Evolutionary conservation across 192 early-diverging fungal species (phyloP).

Genomic region (Irineochytrium annulatum): DNA sequence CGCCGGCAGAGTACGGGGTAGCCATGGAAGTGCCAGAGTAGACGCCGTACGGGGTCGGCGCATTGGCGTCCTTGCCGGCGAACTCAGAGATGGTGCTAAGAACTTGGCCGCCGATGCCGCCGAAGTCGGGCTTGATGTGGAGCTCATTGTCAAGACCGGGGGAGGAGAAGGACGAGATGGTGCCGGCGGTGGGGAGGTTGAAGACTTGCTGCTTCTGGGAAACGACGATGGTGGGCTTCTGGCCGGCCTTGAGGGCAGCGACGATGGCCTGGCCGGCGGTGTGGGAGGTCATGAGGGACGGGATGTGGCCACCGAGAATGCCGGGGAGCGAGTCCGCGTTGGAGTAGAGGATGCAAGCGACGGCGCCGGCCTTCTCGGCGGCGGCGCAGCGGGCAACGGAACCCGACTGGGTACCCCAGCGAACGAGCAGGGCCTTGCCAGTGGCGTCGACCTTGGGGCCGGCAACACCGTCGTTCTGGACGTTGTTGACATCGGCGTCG

Average conservation of each 20-base stretch:
- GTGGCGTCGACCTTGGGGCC: not conserved
- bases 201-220: not conserved
- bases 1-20: slow-evolving; percentile 67
- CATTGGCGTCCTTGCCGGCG: not conserved
- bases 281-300: not conserved
- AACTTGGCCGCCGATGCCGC: slow-evolving; percentile 32
- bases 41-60: slow-evolving; percentile 10
- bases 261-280: slow-evolving; percentile 8
- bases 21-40: slow-evolving; percentile 75
- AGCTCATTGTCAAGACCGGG: slow-evolving; percentile 70
- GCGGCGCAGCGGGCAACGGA: not conserved
- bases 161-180: slow-evolving; percentile 65
- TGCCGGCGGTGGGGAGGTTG: slow-evolving; percentile 37
- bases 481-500: not conserved
- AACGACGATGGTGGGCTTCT: not conserved
- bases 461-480: not conserved
- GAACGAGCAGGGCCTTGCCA: not conserved
- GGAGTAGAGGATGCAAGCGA: slow-evolving; percentile 6
- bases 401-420: not conserved
- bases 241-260: not conserved
- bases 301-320: not conserved
- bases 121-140: slow-evolving; percentile 48
- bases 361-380: not conserved
- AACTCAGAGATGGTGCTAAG: slow-evolving; percentile 14
- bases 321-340: not conserved